A percentile compares a stretch with the other conserved stretches of the same genome.
Conservation (phyloP, 345 rosid species). For the Salix koriyanagi region DNA sequence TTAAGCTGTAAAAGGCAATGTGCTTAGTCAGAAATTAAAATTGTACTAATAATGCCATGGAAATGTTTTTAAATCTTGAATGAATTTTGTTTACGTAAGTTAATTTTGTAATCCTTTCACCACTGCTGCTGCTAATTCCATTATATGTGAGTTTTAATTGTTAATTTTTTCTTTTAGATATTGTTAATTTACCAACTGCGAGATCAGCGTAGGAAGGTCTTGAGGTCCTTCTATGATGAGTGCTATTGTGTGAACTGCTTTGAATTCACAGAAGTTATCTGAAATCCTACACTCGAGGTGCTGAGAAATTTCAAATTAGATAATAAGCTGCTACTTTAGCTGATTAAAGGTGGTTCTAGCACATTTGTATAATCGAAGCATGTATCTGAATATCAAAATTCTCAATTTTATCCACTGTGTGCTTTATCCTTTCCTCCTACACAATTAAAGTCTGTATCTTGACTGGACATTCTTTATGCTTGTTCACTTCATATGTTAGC, state of each 20-base stretch:
- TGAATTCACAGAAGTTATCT: not conserved
- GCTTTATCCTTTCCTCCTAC: not conserved
- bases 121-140: not conserved
- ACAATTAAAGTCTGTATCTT: not conserved
- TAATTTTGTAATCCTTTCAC: not conserved
- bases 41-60: not conserved
- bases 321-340: not conserved
- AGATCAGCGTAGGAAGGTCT: not conserved
- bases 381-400: not conserved
- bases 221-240: not conserved
- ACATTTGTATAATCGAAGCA: not conserved
- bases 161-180: not conserved
- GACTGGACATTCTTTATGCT: not conserved
- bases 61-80: not conserved
- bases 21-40: not conserved
- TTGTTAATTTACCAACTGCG: not conserved
- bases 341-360: not conserved
- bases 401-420: not conserved
- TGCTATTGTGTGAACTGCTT: not conserved
- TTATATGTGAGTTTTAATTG: not conserved
- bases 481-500: not conserved
- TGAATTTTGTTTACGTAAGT: not conserved
- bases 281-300: not conserved
- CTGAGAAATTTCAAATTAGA: not conserved
- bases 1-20: not conserved